Base-by-base conservation (phyloP, 164 flowering plant species). In the Taxillus chinensis region DNA sequence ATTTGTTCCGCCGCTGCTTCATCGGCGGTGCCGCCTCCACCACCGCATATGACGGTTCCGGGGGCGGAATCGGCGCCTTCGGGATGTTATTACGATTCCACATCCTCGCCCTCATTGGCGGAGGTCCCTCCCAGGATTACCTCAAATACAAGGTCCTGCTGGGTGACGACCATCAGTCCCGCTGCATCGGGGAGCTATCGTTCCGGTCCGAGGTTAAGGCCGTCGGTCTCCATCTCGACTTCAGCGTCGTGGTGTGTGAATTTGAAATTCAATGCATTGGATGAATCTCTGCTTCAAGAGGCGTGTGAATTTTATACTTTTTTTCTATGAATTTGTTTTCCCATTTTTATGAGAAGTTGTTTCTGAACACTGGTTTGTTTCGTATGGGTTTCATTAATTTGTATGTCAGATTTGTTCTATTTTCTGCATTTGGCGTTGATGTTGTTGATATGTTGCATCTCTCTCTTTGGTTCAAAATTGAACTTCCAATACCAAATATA, bases 281-380 rank as follows among this genome's bases (percentile, higher is more conserved):
- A 90, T 78, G 95, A 91, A 3, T 64, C 81, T 2, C 73, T 82
- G 63, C 69, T 86, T 55, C 95, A 90, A 67, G 97, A 90, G 97
- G 97, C 86, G 10, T 40, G 59, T 9, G 3, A 14, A n/a, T n/a
- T n/a, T n/a, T n/a, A n/a, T n/a, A n/a, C n/a, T n/a, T n/a, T n/a
- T n/a, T n/a, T n/a, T n/a, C n/a, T n/a, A n/a, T n/a, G n/a, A 3
- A 3, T 5, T 56, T 38, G 12, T 10, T 56, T 56, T 15, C 4
- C 38, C 12, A 55, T 3, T 56, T n/a, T 51, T 14, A 81, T 51
- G 59, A 39, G n/a, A n/a, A n/a, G n/a, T n/a, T n/a, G n/a, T n/a
- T n/a, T n/a, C n/a, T n/a, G n/a, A n/a, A n/a, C n/a, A n/a, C n/a
- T n/a, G n/a, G n/a, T n/a, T n/a, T n/a, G n/a, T n/a, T n/a, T n/a